phyloP scores from a whole-genome alignment of 345 rosid genomes.

The Syzygium grande region DNA sequence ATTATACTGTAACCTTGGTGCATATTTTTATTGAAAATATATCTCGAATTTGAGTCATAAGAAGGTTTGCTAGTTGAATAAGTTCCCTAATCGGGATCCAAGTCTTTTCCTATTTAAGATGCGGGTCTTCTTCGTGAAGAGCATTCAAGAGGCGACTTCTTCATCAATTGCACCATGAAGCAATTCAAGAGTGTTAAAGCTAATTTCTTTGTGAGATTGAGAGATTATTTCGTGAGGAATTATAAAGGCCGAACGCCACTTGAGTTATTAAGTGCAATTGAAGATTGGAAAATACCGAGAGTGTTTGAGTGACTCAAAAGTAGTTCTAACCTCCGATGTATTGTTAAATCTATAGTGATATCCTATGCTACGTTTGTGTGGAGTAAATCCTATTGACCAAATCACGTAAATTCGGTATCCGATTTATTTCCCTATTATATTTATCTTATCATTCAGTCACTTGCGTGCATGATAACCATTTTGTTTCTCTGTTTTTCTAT shows the following conservation, averaged over 20 bases:
- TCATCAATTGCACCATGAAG: background rate
- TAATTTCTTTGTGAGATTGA: background rate
- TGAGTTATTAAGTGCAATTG: background rate
- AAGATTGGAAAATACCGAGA: rapidly evolving
- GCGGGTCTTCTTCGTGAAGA: no score
- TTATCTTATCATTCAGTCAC: background rate
- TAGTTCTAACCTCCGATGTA: background rate
- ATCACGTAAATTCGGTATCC: background rate
- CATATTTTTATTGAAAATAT: background rate
- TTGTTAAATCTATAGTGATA: no score
- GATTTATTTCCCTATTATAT: background rate
- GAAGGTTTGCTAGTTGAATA: background rate
- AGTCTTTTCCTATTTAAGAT: no score
- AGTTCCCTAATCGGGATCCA: background rate
- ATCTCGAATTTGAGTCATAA: background rate
- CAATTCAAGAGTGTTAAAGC: background rate
- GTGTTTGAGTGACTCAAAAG: background rate
- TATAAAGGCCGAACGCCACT: rapidly evolving
- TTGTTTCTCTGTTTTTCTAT: no score
- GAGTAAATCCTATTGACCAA: rapidly evolving
- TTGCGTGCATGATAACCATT: no score
- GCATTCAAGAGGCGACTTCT: no score
- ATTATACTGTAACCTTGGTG: background rate
- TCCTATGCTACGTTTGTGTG: background rate
- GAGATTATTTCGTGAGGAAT: background rate